Conservation (phyloP, 176 grass and related monocot genomes). For the Hsuehochloa calcarea region DNA sequence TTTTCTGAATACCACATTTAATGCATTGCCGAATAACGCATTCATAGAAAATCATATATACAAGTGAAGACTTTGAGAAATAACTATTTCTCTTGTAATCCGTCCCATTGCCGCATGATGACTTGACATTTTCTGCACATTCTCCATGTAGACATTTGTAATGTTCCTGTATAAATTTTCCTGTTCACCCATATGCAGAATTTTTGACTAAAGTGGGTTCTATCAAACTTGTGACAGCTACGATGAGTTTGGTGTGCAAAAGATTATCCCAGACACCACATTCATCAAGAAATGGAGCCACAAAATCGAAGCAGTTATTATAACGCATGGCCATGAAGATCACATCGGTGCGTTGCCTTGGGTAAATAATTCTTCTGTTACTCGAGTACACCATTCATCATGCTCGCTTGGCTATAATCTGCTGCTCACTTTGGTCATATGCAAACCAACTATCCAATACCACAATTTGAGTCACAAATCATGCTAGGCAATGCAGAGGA, state of each 20-base stretch:
- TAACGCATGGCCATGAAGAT: slow-evolving; percentile 98
- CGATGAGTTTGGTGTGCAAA: slow-evolving; percentile 96
- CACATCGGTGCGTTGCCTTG: slow-evolving; percentile 99
- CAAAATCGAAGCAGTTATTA: slow-evolving; percentile 99
- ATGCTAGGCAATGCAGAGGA: background rate
- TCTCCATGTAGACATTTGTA: slow-evolving; percentile 5
- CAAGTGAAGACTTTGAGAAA: background rate
- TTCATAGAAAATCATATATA: background rate
- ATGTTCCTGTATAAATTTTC: background rate
- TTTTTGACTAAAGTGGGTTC: slow-evolving; percentile 13
- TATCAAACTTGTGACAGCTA: slow-evolving; percentile 47
- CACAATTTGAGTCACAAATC: background rate
- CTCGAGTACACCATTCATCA: slow-evolving; percentile 18
- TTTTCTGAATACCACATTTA: background rate
- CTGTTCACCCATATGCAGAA: background rate
- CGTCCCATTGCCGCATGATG: background rate
- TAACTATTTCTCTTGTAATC: background rate
- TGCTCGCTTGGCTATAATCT: slow-evolving; percentile 5
- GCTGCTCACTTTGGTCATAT: background rate
- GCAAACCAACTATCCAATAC: background rate
- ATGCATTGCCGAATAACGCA: background rate
- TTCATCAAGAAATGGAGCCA: slow-evolving; percentile 99
- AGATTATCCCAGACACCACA: slow-evolving; percentile 97
- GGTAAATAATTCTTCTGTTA: slow-evolving; percentile 76
- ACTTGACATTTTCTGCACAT: background rate